Evolutionary conservation across 2,329 filamentous ascomycete species (phyloP).

Genomic region (Chrysoporthe puriensis): DNA sequence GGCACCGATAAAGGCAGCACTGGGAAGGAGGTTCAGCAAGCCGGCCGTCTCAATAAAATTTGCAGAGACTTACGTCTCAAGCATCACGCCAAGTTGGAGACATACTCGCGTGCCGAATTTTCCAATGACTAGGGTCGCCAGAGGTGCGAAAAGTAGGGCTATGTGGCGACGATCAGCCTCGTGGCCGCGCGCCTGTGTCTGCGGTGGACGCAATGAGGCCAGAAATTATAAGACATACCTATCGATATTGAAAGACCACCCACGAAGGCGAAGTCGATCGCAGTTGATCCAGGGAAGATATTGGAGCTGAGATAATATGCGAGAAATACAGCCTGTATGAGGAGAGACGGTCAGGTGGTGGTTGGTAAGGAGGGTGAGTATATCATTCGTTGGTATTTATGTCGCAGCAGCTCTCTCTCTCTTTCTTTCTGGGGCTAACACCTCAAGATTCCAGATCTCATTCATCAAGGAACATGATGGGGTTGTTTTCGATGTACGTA

Average conservation of each 20-base stretch:
- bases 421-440: too few relatives aligned
- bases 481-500: conserved; percentile 1
- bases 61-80: conserved; percentile 55
- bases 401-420: not conserved
- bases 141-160: conserved; percentile 69
- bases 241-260: conserved; percentile 69
- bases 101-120: conserved; percentile 65
- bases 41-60: not conserved
- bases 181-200: conserved; percentile 30
- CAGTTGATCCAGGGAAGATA: conserved; percentile 64
- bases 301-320: conserved; percentile 61
- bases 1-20: conserved; percentile 67
- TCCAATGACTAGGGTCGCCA: conserved; percentile 65
- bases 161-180: conserved; percentile 35
- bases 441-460: too few relatives aligned
- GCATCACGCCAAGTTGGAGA: conserved; percentile 64
- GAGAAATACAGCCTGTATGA: conserved; percentile 50
- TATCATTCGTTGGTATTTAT: not conserved
- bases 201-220: not conserved
- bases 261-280: conserved; percentile 76
- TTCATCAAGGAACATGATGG: not conserved
- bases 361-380: not conserved
- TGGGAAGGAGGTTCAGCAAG: conserved; percentile 27
- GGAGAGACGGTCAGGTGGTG: not conserved
- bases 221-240: conserved; percentile 35